Percentiles rank a stretch among this genome's conserved stretches.
Evolutionary conservation across 495 filamentous ascomycete species (phyloP).

Genomic region (Xylaria intraflava): DNA sequence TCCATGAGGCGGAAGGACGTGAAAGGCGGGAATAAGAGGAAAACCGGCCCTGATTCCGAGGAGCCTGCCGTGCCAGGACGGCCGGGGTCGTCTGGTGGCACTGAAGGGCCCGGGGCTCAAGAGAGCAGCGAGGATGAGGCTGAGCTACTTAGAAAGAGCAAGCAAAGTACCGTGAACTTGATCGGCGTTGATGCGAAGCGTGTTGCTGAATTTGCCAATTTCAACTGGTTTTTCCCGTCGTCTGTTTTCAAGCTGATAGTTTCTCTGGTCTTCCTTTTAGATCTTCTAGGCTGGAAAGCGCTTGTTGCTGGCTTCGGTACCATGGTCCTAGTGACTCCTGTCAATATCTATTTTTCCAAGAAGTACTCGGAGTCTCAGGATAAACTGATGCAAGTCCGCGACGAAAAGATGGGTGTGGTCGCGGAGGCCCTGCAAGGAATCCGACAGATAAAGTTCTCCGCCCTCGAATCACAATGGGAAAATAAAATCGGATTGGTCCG

Average conservation of each 20-base stretch:
- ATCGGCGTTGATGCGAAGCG: constrained; percentile 72
- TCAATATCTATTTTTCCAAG: constrained; percentile 65
- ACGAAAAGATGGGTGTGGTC: constrained; percentile 70
- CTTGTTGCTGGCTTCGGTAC: constrained; percentile 61
- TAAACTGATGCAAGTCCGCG: constrained; percentile 69
- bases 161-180: constrained; percentile 74
- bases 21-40: constrained; percentile 47
- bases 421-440: constrained; percentile 79
- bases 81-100: constrained; percentile 18
- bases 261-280: constrained; percentile 57
- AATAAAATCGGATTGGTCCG: constrained; percentile 60
- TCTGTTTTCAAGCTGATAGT: constrained; percentile 56
- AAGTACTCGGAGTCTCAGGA: constrained; percentile 60
- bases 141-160: constrained; percentile 48
- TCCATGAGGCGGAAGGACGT: constrained; percentile 74
- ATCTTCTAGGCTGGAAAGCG: constrained; percentile 66
- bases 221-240: constrained; percentile 57
- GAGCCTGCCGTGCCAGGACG: constrained; percentile 20
- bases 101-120: constrained; percentile 18
- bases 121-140: constrained; percentile 45
- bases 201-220: constrained; percentile 62
- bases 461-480: constrained; percentile 75
- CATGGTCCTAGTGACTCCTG: constrained; percentile 56
- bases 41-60: constrained; percentile 13
- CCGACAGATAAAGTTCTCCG: constrained; percentile 83